Evolutionary conservation across 805 yeast species (phyloP), one percentile per base, ranked within the genome.

Genomic region (Candida koratica): DNA sequence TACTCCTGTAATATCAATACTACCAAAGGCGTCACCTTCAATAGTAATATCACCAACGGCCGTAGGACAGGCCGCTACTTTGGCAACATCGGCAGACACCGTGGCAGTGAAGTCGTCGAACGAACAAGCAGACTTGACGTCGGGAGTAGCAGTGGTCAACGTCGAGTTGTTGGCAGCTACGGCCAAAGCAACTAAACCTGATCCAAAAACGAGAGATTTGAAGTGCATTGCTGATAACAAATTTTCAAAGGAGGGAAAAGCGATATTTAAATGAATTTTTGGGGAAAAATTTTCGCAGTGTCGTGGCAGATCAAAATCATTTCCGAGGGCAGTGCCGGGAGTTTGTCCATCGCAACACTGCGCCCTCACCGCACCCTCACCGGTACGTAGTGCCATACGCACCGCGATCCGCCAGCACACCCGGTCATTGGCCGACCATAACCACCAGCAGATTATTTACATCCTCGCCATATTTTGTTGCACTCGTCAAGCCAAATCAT

Each of bases 1-100:
- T 49, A 89, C 83, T 47, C 84, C 85, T 56, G 82, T 81, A 53
- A 93, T 69, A 41, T 80, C 72, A 49, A 81, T 81, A 41, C 75
- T 49, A 47, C 78, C 80, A 43, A 81, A 61, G 13, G 44, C 49
- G 45, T 64, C 70, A 67, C 89, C 89, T 39, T 73, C 55, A 56
- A 90, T 73, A 64, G 69, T 61, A 52, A 93, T 67, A 60, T 81
- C 81, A 73, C 96, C 97, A 46, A 75, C 74, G 49, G 93, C 72
- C 44, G 87, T 83, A 25, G 75, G 61, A 77, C 98, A 93, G 31
- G 79, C 70, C 33, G 85, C 62, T 37, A 83, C 75, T 17, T 60
- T 54, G 52, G 87, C 95, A 56, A 90, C 77, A 49, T 87, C 89
- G 20, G 84, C 51, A 64, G 88, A 87, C 28, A 80, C 76, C 37